A percentile compares a stretch with the other conserved stretches of the same genome.
Conservation (phyloP, 2,329 filamentous ascomycete species). For the Pseudogymnoascus verrucosus region DNA sequence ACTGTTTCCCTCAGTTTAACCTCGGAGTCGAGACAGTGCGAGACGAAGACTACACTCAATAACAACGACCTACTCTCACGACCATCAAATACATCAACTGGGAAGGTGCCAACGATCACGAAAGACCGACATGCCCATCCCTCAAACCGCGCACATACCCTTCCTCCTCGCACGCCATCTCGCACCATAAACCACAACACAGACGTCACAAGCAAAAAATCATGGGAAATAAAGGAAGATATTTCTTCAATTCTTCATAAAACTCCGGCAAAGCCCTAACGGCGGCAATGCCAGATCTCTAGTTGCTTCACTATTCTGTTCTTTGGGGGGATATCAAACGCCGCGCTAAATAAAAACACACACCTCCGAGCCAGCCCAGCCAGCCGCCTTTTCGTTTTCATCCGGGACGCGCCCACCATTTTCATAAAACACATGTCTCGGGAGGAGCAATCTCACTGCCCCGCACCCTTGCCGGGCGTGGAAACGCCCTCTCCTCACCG, state of each 20-base stretch:
- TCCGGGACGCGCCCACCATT: background rate
- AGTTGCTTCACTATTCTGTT: background rate
- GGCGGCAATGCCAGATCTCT: background rate
- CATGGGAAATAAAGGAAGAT: background rate
- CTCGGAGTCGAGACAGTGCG: background rate
- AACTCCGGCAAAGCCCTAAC: background rate
- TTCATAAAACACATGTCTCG: background rate
- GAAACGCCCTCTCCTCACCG: background rate
- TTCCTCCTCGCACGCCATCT: background rate
- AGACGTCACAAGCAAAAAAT: background rate
- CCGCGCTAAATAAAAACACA: slow-evolving; percentile 5
- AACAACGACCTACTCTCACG: background rate
- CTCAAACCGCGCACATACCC: slow-evolving; percentile 1
- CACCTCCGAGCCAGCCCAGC: background rate
- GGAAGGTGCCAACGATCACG: background rate
- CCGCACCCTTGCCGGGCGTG: background rate
- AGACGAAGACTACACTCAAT: background rate
- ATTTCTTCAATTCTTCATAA: background rate
- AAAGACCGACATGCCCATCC: background rate
- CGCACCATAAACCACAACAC: background rate
- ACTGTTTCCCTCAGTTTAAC: background rate
- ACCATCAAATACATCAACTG: background rate
- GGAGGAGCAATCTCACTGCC: background rate
- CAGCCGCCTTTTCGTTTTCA: background rate
- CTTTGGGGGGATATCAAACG: slow-evolving; percentile 4